phyloP scores from a whole-genome alignment of 768 basidiomycete species.

The Polyporus arcularius region DNA sequence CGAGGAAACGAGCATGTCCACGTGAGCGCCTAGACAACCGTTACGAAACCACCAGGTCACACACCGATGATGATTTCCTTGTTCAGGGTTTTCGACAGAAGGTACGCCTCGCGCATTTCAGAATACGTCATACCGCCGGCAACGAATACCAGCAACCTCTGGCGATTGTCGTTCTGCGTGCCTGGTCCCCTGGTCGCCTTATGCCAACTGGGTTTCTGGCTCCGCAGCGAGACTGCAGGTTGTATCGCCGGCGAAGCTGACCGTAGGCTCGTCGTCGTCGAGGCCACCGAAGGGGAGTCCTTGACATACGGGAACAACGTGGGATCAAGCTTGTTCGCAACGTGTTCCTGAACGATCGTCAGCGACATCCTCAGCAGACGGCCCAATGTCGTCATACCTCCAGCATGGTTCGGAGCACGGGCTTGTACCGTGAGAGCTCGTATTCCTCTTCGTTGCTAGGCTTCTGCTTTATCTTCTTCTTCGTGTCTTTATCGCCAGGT shows the following conservation, averaged over 20 bases:
- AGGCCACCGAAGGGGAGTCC: conserved; percentile 63
- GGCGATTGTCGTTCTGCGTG: conserved; percentile 53
- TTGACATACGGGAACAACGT: conserved; percentile 87
- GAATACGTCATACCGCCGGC: conserved; percentile 97
- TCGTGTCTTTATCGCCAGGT: conserved; percentile 73
- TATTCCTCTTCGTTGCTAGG: conserved; percentile 85
- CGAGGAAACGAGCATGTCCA: not conserved
- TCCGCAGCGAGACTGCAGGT: conserved; percentile 66
- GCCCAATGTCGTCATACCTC: conserved; percentile 54
- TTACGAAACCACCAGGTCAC: conserved; percentile 7
- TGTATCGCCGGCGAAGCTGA: conserved; percentile 48
- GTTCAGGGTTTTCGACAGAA: conserved; percentile 68
- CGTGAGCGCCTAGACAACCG: not conserved
- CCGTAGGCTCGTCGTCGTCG: conserved; percentile 46
- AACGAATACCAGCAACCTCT: conserved; percentile 86
- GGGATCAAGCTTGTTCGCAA: conserved; percentile 74
- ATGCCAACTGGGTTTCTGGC: conserved; percentile 89
- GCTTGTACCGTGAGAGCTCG: conserved; percentile 93
- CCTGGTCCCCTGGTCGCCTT: conserved; percentile 61
- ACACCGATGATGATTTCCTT: conserved; percentile 93
- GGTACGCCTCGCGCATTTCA: conserved; percentile 88
- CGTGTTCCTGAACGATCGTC: conserved; percentile 66
- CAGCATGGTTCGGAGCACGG: conserved; percentile 74
- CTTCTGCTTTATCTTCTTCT: conserved; percentile 83
- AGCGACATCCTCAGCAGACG: not conserved